These are phyloP conservation scores for Petunia secreta DNA, from an alignment of 257 asterid genomes.

Conservation along the genomic window DNA sequence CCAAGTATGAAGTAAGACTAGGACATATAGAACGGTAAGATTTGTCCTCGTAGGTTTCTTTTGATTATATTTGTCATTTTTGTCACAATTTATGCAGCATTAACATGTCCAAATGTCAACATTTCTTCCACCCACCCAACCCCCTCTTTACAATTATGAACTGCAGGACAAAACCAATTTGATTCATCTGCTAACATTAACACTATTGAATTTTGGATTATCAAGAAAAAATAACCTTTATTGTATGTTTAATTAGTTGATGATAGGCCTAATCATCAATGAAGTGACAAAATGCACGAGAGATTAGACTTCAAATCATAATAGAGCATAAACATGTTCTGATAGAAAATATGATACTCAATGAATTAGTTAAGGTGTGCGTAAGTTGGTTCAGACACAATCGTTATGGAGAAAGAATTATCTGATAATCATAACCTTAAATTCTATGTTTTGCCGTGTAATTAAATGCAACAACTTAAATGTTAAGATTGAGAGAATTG, in stretches of 20 bases:
- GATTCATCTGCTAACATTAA: neutral
- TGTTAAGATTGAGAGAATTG: neutral
- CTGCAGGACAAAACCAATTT: neutral
- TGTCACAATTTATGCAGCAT: neutral
- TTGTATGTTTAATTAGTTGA: no score
- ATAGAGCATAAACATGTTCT: no score
- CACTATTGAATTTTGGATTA: no score
- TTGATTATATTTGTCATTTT: slow-evolving; percentile 10
- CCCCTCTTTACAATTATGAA: neutral
- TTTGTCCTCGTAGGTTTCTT: slow-evolving; percentile 8
- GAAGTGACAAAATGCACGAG: no score
- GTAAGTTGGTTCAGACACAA: no score
- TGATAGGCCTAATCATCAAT: no score
- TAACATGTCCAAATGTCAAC: neutral
- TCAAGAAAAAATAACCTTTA: no score
- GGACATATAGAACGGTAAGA: neutral
- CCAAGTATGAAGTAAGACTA: neutral
- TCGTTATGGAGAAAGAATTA: neutral
- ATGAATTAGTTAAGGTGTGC: no score
- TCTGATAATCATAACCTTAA: neutral
- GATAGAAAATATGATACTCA: no score
- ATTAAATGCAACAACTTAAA: neutral
- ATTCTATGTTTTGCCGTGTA: neutral
- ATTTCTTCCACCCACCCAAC: neutral
- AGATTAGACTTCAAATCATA: no score